Percentiles rank a stretch among this genome's conserved stretches.
These are phyloP conservation scores for Calonectria hawksworthii DNA, from an alignment of 2,329 filamentous ascomycete genomes.

Conservation along the genomic window DNA sequence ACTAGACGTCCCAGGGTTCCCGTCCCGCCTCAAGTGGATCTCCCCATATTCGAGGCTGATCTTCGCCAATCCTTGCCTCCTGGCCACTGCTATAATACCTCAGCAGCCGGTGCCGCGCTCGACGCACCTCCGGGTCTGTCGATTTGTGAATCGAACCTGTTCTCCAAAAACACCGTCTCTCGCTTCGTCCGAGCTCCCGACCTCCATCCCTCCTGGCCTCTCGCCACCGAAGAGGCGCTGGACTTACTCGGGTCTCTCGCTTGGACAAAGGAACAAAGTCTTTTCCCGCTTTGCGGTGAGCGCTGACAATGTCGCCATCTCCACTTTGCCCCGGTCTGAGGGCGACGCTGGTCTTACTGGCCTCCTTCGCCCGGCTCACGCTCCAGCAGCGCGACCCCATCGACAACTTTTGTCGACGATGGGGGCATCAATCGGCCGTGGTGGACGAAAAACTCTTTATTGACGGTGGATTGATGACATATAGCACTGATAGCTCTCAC, in stretches of 20 bases:
- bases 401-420: constrained; percentile 66
- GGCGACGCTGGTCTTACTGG: constrained; percentile 37
- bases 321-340: constrained; percentile 29
- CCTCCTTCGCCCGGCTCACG: constrained; percentile 33
- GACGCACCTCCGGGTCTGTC: not conserved
- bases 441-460: constrained; percentile 73
- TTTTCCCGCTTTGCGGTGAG: constrained; percentile 25
- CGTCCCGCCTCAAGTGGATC: constrained; percentile 3
- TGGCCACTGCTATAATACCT: not conserved
- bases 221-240: not conserved
- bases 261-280: not conserved
- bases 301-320: constrained; percentile 41
- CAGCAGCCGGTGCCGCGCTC: not conserved
- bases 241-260: not conserved
- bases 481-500: constrained; percentile 62
- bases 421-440: constrained; percentile 72
- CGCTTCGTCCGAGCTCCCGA: not conserved
- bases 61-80: not conserved
- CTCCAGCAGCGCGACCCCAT: constrained; percentile 63
- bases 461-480: constrained; percentile 72
- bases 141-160: not conserved
- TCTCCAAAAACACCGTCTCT: not conserved
- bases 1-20: not conserved
- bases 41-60: constrained; percentile 11
- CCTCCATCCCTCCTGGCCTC: not conserved